Base-by-base conservation (phyloP, 129 eudicot genomes). In the Flaveria trinervia region DNA sequence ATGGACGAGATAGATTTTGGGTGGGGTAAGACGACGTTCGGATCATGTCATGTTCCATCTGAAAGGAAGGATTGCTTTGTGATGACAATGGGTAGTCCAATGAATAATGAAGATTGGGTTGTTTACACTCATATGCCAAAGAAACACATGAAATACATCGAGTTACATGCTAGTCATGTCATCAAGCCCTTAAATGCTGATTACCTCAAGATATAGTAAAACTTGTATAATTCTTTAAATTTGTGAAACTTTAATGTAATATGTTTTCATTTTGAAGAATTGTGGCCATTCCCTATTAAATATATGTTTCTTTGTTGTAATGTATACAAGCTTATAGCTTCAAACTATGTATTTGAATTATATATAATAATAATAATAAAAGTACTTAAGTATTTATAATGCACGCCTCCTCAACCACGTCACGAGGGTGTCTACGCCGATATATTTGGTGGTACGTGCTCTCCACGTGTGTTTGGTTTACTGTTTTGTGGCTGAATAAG, bases 21-120 rank as follows among this genome's bases (percentile, higher is more conserved):
- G 72, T 86, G 86, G 91, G 91, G 94, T 2, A 8, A 41, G 43
- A 76, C 86, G 70, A 71, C 45, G 0, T 89, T 89, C 9, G 88
- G 89, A 25, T 86, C 92, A 9, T 84, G 81, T 28, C 84, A 89
- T 81, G 82, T 84, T 1, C 88, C 88, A 2, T 80, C 86, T 77
- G 88, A 80, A 16, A 85, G 79, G 22, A 52, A 70, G 18, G 81
- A 83, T n/a, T 88, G 89, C 2, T 86, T 82, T 54, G 88, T 83
- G 13, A 84, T 89, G 91, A 88, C 89, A 18, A 84, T 87, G 91
- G 85, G 86, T 3, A 83, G 89, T 65, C 82, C 92, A 0, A 16
- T 16, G 3, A 88, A 82, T 28, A 80, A 84, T 41, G 89, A 88
- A 10, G 96, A 89, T 64, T 89, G 92, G 96, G 11, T 89, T 11